Evolutionary conservation across 495 filamentous ascomycete genomes (phyloP), one percentile per base, ranked within the genome.

Genomic region (Viridothelium virens): DNA sequence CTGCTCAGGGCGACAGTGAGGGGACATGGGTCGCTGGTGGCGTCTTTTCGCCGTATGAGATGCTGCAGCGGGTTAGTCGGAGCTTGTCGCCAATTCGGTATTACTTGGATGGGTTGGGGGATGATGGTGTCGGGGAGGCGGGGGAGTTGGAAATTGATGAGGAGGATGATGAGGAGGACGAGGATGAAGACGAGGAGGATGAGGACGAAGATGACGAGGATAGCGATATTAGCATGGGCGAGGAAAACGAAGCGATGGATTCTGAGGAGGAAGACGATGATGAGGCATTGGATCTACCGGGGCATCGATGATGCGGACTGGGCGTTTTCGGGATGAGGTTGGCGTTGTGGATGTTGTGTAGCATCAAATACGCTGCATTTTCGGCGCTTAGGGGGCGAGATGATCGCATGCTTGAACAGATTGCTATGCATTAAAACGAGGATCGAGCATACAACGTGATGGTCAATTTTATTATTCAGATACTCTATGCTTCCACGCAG

Each of bases 31-130:
- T 69, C 16, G 65, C 70, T 25, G 16, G 69, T 61, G 16, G 50
- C 65, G 39, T 66, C 64, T 74, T 65, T 39, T 66, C 56, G 36
- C 70, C 75, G 2, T 76, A 72, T 65, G 70, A 74, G 46, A 68
- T 77, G 66, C 47, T 76, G 63, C 71, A 75, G 61, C 73, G 74
- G 7, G 56, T 77, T 44, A 70, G 67, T 31, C 65, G 71, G 36
- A 66, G 64, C 36, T 44, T 73, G 63, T 66, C 62, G 47, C 70
- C 71, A 9, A 73, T 73, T 66, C 67, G 71, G 53, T 68, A 71
- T 33, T 73, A 71, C 37, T 44, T 73, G 5, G 65, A 70, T 36
- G 70, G 70, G 16, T 48, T 68, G 14, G 71, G 74, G 56, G 74
- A 72, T 25, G 39, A 70, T 33, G 61, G 66, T 46, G 67, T 68